Evolutionary conservation across 768 basidiomycete genomes (phyloP), one percentile per base, ranked within the genome.

Genomic region (Pleurotus djamor): DNA sequence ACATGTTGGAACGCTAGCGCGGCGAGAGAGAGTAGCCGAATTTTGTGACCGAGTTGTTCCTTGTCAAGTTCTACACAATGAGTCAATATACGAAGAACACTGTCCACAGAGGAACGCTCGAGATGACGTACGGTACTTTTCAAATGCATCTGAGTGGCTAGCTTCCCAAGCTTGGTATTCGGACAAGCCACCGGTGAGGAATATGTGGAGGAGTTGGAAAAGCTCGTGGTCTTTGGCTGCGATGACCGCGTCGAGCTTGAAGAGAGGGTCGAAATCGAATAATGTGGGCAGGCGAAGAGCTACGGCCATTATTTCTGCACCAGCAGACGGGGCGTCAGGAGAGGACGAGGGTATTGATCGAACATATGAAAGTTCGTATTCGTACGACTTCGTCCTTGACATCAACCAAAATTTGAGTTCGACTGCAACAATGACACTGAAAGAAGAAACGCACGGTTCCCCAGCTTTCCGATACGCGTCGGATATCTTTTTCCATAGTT

Each of bases 201-300:
- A 92, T 63, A 92, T 80, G 59, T 86, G 85, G 21, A 94, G 74
- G n/a, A 94, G 84, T 28, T 83, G 72, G 69, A 88, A 93, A 9
- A 93, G 77, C 35, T 87, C 86, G 68, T 91, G 85, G 49, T 83
- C 82, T 68, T 89, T 88, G 37, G 78, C 72, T 10, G 83, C 79
- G 44, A 89, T 70, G 37, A 92, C 81, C 1, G 86, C 83, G 57
- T 92, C 87, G 43, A 96, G 77, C 61, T 87, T 88, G 78, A 93
- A 87, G 33, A 93, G 73, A 5, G 86, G 70, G 69, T 95, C 92
- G 66, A 94, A 91, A 72, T 96, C 87, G 71, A 94, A 91, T 59
- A 90, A 70, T 12, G 75, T 73, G 2, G 89, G 86, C 38, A 87
- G 76, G 36, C 85, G 82, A 35, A 94, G 78, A 16, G 89, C 87